Percentiles rank a stretch among this genome's conserved stretches.
These are phyloP conservation scores for Beta lomatogona DNA, from an alignment of 179 eudicot species.

Conservation along the genomic window DNA sequence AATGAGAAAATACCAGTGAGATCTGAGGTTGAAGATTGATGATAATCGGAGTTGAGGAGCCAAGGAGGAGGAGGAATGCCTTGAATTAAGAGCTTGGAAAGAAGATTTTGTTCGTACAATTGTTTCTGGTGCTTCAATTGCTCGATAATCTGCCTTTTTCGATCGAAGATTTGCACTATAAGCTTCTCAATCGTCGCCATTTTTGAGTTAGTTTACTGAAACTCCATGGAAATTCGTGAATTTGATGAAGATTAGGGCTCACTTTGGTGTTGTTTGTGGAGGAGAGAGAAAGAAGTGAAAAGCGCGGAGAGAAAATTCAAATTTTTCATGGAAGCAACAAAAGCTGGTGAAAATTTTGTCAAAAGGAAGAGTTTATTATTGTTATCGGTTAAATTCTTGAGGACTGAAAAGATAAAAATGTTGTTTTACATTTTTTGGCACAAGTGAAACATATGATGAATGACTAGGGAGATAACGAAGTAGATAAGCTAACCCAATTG, in stretches of 20 bases:
- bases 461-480: too few relatives aligned
- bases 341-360: not conserved
- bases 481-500: too few relatives aligned
- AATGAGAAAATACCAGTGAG: conserved; percentile 42
- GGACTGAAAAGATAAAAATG: too few relatives aligned
- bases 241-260: conserved; percentile 18
- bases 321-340: not conserved
- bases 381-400: too few relatives aligned
- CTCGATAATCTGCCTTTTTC: conserved; percentile 58
- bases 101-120: conserved; percentile 63
- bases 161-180: conserved; percentile 72
- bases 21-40: conserved; percentile 39
- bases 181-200: conserved; percentile 77
- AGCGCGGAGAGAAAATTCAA: conserved; percentile 19
- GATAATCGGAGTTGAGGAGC: conserved; percentile 51
- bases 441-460: too few relatives aligned
- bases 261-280: conserved; percentile 16
- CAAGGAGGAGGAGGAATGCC: conserved; percentile 80
- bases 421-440: too few relatives aligned
- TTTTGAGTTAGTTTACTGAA: conserved; percentile 15
- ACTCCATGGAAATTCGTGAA: conserved; percentile 10
- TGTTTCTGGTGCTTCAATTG: conserved; percentile 64
- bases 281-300: not conserved
- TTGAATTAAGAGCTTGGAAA: conserved; percentile 66
- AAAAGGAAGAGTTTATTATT: not conserved